Evolutionary conservation across 495 filamentous ascomycete genomes (phyloP).

Genomic region (Cetradonia linearis): DNA sequence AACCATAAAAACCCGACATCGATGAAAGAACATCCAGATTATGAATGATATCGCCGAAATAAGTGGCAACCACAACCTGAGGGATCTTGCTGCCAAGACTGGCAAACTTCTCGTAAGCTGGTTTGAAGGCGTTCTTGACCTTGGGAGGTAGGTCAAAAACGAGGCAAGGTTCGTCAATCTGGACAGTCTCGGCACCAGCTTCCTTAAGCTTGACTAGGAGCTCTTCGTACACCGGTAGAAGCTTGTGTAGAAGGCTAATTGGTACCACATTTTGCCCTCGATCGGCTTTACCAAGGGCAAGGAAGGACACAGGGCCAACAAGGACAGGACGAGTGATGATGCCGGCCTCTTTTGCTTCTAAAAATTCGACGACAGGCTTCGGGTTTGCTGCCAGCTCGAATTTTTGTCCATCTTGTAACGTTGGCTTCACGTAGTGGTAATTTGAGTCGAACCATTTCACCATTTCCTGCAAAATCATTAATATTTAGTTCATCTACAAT

Average conservation of each 20-base stretch:
- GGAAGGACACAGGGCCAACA: constrained; percentile 92
- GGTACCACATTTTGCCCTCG: constrained; percentile 83
- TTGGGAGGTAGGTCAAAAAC: constrained; percentile 82
- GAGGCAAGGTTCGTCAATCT: constrained; percentile 95
- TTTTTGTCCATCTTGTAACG: constrained; percentile 85
- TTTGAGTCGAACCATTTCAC: constrained; percentile 99
- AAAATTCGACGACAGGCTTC: constrained; percentile 89
- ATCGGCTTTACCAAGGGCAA: constrained; percentile 92
- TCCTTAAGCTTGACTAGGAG: constrained; percentile 84
- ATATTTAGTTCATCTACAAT: constrained; percentile 1
- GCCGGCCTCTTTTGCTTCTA: constrained; percentile 94
- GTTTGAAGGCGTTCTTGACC: constrained; percentile 95
- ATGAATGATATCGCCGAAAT: constrained; percentile 99
- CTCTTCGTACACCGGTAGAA: constrained; percentile 86
- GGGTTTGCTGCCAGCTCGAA: constrained; percentile 81
- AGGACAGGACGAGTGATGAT: constrained; percentile 87
- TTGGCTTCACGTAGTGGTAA: constrained; percentile 99
- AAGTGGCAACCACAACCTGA: constrained; percentile 77
- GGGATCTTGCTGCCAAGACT: constrained; percentile 67
- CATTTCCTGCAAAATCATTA: constrained; percentile 59
- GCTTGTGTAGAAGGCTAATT: constrained; percentile 82
- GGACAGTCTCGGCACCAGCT: constrained; percentile 86
- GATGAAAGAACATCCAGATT: constrained; percentile 79
- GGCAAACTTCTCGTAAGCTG: constrained; percentile 80
- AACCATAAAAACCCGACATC: constrained; percentile 59